Conservation (phyloP, 192 early-diverging fungal species). For the Coemansia sp. region DNA sequence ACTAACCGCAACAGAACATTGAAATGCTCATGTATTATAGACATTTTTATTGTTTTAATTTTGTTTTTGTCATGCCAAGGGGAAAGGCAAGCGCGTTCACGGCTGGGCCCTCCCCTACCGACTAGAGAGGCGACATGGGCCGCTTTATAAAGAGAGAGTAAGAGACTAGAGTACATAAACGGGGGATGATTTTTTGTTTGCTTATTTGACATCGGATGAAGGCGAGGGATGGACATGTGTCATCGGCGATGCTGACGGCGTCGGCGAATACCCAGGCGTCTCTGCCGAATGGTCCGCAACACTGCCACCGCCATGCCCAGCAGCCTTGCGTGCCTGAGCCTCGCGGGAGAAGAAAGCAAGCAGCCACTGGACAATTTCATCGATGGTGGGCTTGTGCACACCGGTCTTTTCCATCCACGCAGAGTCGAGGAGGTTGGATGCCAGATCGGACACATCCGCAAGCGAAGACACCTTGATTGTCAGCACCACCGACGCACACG, state of each 20-base stretch:
- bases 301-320: background rate
- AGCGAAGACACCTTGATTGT: slow-evolving; percentile 26
- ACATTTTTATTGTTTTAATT: too few species aligned
- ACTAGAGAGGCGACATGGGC: too few species aligned
- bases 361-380: slow-evolving; percentile 42
- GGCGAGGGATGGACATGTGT: slow-evolving; percentile 20
- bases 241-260: slow-evolving; percentile 19
- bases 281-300: slow-evolving; percentile 11
- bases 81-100: too few species aligned
- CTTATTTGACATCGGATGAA: slow-evolving; percentile 18
- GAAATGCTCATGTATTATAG: too few species aligned
- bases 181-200: background rate
- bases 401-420: slow-evolving; percentile 34
- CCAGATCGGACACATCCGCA: background rate
- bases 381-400: slow-evolving; percentile 11
- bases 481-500: slow-evolving; percentile 52
- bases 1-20: slow-evolving; percentile 1
- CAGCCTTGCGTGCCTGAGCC: slow-evolving; percentile 27
- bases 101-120: too few species aligned
- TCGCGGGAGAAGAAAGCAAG: slow-evolving; percentile 44
- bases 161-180: background rate
- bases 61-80: too few species aligned
- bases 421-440: slow-evolving; percentile 2
- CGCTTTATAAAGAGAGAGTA: background rate
- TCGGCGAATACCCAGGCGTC: slow-evolving; percentile 35